Evolutionary conservation across 2,329 filamentous ascomycete species (phyloP), one percentile per base, ranked within the genome.

Genomic region (Leptographium galeiforme): DNA sequence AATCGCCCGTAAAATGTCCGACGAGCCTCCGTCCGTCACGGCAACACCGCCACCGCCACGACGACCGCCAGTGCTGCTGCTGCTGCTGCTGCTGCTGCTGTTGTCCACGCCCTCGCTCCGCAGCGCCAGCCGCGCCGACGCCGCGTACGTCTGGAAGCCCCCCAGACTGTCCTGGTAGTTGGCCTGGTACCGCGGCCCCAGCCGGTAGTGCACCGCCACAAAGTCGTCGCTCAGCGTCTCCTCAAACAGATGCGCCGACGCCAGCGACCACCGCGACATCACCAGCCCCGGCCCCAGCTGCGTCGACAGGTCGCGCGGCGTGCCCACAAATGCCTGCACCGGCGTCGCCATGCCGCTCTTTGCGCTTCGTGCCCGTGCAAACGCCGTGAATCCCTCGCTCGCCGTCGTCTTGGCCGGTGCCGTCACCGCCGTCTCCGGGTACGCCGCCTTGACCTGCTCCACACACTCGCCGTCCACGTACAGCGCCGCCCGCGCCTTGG

Each of bases 91-190:
- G 6, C 4, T 36, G 6, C 12, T 36, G 6, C 34, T 13, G 8
- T 3, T 36, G 34, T 3, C 34, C 34, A 8, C 34, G 8, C 34
- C 34, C 63, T 98, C 93, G 61, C 97, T 97, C 47, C 91, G 85
- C 52, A 96, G 76, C 55, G 94, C 93, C 41, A 98, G 72, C 52
- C 87, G 84, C 8, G 93, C 91, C 1, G 93, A 97, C 8, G 93
- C 91, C 61, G 87, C 82, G 64, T 98, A 98, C 0, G 94, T 98
- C 64, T 97, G 89, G 63, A 98, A 95, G 2, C 89, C 91, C 6
- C 94, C 93, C 14, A 98, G 76, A 60, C 89, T 93, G 63, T 98
- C 93, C 68, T 98, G 93, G 61, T 95, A 95, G 64, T 98, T 98
- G 16, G 93, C 93, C 63, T 89, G 84, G 61, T 98, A 98, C 48